A percentile compares a stretch with the other conserved stretches of the same genome.
Evolutionary conservation across 164 flowering plant genomes (phyloP).

Genomic region (Macadamia tetraphylla): DNA sequence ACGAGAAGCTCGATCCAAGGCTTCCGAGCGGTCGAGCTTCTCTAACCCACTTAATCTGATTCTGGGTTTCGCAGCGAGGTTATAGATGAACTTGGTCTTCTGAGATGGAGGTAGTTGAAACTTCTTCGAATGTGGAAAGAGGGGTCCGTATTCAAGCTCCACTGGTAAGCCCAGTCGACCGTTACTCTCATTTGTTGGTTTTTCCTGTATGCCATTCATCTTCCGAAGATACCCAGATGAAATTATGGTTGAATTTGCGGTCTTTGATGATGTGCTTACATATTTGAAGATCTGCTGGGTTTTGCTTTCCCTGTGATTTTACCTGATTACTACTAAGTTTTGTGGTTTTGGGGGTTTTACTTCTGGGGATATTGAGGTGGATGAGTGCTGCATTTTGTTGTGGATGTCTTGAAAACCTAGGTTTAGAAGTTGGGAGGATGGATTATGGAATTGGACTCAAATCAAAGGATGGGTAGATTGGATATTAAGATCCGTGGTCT

Average conservation of each 20-base stretch:
- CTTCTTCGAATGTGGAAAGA: slow-evolving; percentile 53
- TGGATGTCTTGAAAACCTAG: background rate
- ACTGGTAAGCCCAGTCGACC: slow-evolving; percentile 37
- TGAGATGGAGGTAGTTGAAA: slow-evolving; percentile 43
- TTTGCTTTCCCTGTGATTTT: background rate
- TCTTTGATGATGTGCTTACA: background rate
- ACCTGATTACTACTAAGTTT: background rate
- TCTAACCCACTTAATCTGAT: slow-evolving; percentile 8
- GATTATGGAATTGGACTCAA: background rate
- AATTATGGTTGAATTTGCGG: slow-evolving; percentile 12
- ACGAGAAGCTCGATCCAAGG: slow-evolving; percentile 10
- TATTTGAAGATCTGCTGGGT: background rate
- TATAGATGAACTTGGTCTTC: slow-evolving; percentile 7
- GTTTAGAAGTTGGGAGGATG: background rate
- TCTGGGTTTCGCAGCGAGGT: slow-evolving; percentile 9
- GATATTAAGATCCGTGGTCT: slow-evolving; percentile 1
- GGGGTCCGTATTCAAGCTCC: slow-evolving; percentile 79
- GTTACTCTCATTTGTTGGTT: background rate
- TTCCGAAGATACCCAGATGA: slow-evolving; percentile 19
- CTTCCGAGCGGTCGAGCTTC: background rate
- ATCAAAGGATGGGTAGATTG: background rate
- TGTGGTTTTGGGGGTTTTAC: slow-evolving; percentile 12
- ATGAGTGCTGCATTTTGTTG: background rate
- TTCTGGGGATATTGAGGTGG: background rate
- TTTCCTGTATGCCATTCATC: background rate